These are phyloP conservation scores for Vitis cinerea DNA, from an alignment of 164 flowering plant genomes.

Conservation along the genomic window DNA sequence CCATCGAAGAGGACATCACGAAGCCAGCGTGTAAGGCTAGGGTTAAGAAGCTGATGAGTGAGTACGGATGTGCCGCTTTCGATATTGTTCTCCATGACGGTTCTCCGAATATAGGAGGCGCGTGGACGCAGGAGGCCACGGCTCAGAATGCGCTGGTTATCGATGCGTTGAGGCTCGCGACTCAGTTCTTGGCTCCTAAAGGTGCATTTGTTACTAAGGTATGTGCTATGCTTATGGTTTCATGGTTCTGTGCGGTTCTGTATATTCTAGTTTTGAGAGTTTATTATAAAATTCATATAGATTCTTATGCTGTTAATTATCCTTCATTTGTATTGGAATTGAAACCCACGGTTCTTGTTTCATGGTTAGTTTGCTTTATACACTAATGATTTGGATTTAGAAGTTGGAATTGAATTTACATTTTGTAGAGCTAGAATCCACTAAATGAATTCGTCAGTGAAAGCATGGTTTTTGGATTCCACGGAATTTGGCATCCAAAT, in stretches of 20 bases:
- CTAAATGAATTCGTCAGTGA: no score
- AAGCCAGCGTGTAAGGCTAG: slow-evolving; percentile 53
- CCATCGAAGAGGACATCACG: slow-evolving; percentile 80
- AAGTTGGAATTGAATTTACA: no score
- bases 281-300: no score
- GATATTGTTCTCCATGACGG: slow-evolving; percentile 88
- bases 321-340: no score
- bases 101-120: slow-evolving; percentile 91
- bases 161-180: slow-evolving; percentile 75
- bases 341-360: no score
- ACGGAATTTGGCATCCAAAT: no score
- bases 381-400: no score
- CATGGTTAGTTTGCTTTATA: no score
- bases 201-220: slow-evolving; percentile 88
- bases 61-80: slow-evolving; percentile 64
- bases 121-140: slow-evolving; percentile 92
- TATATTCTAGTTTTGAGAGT: background rate
- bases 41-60: slow-evolving; percentile 53
- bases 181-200: slow-evolving; percentile 76
- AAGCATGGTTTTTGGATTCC: no score
- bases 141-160: slow-evolving; percentile 78
- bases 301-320: no score
- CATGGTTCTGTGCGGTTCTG: background rate
- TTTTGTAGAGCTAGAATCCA: no score
- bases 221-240: background rate